Evolutionary conservation across 805 yeast species (phyloP).

Genomic region (Saturnispora quitensis): DNA sequence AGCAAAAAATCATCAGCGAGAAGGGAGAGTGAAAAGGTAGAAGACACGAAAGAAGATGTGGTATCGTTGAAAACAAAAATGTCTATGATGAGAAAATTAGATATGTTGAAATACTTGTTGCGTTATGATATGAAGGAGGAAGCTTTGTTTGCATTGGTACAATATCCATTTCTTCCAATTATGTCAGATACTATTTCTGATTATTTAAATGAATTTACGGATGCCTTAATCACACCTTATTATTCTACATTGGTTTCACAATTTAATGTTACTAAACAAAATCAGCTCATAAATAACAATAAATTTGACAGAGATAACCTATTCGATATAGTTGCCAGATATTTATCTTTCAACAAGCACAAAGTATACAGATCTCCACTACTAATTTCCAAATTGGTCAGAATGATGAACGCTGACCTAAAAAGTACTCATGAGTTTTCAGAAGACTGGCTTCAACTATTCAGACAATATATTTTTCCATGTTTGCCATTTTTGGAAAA

Average conservation of each 20-base stretch:
- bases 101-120: conserved; percentile 44
- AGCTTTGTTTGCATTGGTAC: conserved; percentile 45
- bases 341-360: conserved; percentile 47
- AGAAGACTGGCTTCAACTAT: conserved; percentile 46
- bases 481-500: conserved; percentile 46
- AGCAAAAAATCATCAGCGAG: neutral
- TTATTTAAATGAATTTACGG: conserved; percentile 42
- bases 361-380: conserved; percentile 39
- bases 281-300: conserved; percentile 25
- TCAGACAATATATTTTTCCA: conserved; percentile 60
- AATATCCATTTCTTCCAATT: conserved; percentile 52
- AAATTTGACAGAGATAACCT: conserved; percentile 35
- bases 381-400: conserved; percentile 49
- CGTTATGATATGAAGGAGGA: conserved; percentile 56
- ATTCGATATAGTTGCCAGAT: conserved; percentile 28
- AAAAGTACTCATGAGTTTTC: conserved; percentile 9
- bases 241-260: conserved; percentile 21
- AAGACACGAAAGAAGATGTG: neutral
- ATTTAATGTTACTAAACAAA: conserved; percentile 8
- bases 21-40: neutral
- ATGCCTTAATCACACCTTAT: conserved; percentile 41
- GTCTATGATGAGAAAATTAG: conserved; percentile 29
- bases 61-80: conserved; percentile 12
- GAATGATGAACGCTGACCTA: conserved; percentile 42
- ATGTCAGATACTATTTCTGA: conserved; percentile 41